phyloP scores from a whole-genome alignment of 306 rosid genomes.

The Prunus kanzakura region DNA sequence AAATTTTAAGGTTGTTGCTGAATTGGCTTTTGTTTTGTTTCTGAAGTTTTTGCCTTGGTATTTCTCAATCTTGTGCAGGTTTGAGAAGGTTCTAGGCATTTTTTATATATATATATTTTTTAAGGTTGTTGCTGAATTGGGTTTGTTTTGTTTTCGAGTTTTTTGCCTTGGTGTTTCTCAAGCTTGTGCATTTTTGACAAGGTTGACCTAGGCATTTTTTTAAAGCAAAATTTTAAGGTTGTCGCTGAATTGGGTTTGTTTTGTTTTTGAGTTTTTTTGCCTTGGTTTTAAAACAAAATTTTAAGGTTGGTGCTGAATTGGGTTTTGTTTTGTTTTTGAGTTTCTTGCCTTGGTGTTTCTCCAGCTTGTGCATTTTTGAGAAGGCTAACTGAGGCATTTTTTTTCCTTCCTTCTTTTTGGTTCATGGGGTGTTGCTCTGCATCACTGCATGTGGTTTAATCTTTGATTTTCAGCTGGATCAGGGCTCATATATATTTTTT shows the following conservation, averaged over 20 bases:
- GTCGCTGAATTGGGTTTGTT: no score
- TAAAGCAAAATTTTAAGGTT: no score
- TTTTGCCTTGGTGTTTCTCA: background rate
- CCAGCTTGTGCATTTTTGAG: background rate
- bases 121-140: no score
- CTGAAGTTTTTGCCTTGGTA: no score
- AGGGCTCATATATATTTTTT: background rate
- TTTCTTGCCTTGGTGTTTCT: background rate
- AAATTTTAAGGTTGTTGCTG: background rate
- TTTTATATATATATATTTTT: no score
- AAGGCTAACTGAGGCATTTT: constrained; percentile 3
- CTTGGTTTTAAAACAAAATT: no score
- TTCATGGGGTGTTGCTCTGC: background rate
- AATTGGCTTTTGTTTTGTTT: background rate
- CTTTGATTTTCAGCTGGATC: constrained; percentile 7
- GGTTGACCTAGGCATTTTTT: constrained; percentile 6
- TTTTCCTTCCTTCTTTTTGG: background rate
- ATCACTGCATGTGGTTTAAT: constrained; percentile 13
- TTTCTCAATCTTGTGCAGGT: no score
- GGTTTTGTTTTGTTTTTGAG: no score
- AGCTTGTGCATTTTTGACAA: background rate
- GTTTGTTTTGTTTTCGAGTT: background rate
- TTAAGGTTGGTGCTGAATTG: no score
- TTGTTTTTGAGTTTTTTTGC: background rate
- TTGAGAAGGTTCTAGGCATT: no score